phyloP scores from a whole-genome alignment of 208 protist species.

The Acanthamoeba triangularis region DNA sequence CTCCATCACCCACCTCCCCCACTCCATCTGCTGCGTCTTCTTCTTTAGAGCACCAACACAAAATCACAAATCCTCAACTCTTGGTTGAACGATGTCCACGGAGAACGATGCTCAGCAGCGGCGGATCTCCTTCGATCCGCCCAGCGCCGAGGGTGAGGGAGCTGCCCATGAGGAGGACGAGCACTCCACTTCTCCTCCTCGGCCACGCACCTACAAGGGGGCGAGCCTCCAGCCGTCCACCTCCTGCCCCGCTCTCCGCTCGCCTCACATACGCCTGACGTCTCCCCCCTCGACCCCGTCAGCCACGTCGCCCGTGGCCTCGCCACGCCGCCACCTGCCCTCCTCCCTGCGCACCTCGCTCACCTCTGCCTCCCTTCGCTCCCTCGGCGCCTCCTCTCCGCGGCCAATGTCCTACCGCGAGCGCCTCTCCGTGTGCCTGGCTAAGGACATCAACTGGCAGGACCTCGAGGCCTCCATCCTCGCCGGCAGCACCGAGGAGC shows the following conservation, averaged over 20 bases:
- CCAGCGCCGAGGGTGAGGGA: not conserved
- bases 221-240: not conserved
- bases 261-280: not conserved
- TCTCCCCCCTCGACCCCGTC: not conserved
- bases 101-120: not conserved
- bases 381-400: not conserved
- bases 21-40: no score
- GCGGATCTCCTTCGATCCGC: not conserved
- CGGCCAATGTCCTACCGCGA: not conserved
- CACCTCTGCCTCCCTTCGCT: not conserved
- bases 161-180: not conserved
- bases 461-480: slow-evolving; percentile 70
- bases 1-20: no score
- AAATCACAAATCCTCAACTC: not conserved
- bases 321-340: not conserved
- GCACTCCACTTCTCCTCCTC: not conserved
- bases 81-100: not conserved
- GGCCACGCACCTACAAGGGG: not conserved
- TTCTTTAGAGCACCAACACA: no score
- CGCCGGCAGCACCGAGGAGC: slow-evolving; percentile 35
- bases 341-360: not conserved
- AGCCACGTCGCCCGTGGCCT: not conserved
- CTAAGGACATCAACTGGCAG: slow-evolving; percentile 63
- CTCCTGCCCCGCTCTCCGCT: slow-evolving; percentile 21
- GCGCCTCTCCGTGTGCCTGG: not conserved